Percentiles rank a stretch among this genome's conserved stretches.
Conservation (phyloP, 1,284 basidiomycete genomes). For the Coniferiporia sulphurascens region DNA sequence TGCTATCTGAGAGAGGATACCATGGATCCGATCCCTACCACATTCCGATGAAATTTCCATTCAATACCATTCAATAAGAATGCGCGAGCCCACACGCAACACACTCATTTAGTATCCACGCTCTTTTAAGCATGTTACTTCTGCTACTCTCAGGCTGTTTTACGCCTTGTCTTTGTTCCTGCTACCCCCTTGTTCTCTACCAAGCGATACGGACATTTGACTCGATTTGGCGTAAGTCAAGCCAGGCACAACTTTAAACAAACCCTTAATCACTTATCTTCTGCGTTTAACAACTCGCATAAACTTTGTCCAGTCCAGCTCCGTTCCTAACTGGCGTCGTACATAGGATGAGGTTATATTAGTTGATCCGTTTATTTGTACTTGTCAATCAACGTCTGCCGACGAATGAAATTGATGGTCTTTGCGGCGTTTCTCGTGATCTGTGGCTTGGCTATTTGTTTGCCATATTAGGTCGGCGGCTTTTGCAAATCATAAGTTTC, state of each 20-base stretch:
- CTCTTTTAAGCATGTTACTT: neutral
- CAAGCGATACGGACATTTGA: neutral
- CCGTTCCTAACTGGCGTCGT: too few relatives aligned
- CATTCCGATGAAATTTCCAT: neutral
- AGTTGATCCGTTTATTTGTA: too few relatives aligned
- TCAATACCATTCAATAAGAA: neutral
- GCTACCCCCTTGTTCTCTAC: neutral
- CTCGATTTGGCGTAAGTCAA: neutral
- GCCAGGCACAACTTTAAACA: neutral
- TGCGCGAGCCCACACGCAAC: neutral
- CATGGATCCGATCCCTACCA: neutral
- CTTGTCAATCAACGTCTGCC: too few relatives aligned
- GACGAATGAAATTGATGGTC: too few relatives aligned
- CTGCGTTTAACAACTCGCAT: too few relatives aligned
- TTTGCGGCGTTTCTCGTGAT: too few relatives aligned
- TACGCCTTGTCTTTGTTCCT: neutral
- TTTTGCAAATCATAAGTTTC: too few relatives aligned
- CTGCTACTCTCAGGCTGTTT: neutral
- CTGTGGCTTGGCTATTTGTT: too few relatives aligned
- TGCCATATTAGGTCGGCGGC: too few relatives aligned
- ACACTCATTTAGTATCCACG: neutral
- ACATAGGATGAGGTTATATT: too few relatives aligned
- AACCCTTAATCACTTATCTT: too few relatives aligned
- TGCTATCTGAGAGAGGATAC: constrained; percentile 27
- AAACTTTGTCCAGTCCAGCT: too few relatives aligned